Base-by-base conservation (phyloP, 1,284 basidiomycete genomes). In the Cronartium quercuum region DNA sequence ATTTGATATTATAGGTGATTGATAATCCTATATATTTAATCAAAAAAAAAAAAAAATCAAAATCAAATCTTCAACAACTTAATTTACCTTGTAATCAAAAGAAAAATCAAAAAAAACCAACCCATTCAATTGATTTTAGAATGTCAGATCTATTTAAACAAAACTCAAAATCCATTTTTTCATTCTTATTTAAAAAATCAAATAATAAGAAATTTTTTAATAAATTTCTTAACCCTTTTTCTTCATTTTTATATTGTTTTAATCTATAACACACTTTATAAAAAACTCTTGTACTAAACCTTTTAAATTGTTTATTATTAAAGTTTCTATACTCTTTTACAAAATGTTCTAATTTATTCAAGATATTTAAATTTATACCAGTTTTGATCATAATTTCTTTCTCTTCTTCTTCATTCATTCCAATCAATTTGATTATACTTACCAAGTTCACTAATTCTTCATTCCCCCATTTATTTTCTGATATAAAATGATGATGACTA, bases 101-200 rank as follows among this genome's bases (percentile, higher is more conserved):
- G 9, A 44, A 44, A 18, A 44, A 44, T 9, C 42, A 44, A 44
- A 44, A 44, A 44, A 44, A 9, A 44, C 42, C 42, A 44, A 51
- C 47, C 44, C 77, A 77, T 1, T 82, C 82, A 9, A 83, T 79
- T 62, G 81, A 79, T 7, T 78, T 78, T 41, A 79, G 76, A 24
- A 81, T 82, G 6, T 80, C 78, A 6, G 80, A 79, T 58, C 82
- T 82, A n/a, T 77, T 66, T 9, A 35, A 35, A 61, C 76, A 77
- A 9, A 76, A 77, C 58, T 81, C 77, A 77, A 80, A 82, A 37
- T 78, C 77, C 7, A 78, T 78, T 40, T 82, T 76, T 10, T 74
- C 70, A 44, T 77, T 67, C 7, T 51, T 51, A 51, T 18, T 18
- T 51, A 51, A 51, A 15, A 51, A 51, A n/a, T 51, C 47, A 51